phyloP scores from a whole-genome alignment of 257 asterid genomes.

The Solanum boliviense region DNA sequence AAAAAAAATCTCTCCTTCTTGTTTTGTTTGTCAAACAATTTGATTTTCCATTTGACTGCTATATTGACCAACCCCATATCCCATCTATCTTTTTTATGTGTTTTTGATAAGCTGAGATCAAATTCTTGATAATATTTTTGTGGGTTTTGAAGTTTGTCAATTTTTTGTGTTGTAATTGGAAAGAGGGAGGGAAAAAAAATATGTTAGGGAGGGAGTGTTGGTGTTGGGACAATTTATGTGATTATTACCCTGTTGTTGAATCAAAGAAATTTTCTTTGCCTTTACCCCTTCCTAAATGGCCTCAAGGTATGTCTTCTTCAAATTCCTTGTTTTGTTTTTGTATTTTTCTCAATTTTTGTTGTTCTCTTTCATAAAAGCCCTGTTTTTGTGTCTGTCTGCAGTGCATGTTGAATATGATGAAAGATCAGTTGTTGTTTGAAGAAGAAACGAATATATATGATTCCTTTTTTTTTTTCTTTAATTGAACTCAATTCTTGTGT shows the following conservation, averaged over 20 bases:
- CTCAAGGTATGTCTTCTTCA: constrained; percentile 39
- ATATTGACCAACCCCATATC: neutral
- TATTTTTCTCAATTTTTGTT: neutral
- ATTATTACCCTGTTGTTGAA: constrained; percentile 1
- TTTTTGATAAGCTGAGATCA: neutral
- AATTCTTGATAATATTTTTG: neutral
- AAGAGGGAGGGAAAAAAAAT: neutral
- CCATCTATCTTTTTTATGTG: neutral
- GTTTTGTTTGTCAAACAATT: neutral
- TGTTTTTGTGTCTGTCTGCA: neutral
- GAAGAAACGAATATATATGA: neutral
- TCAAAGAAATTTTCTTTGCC: constrained; percentile 52
- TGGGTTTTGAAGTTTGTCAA: neutral
- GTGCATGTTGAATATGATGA: neutral
- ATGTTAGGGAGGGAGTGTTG: constrained; percentile 45
- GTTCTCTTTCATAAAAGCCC: neutral
- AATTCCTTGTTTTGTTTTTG: neutral
- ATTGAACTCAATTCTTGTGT: neutral
- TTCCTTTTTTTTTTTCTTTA: neutral
- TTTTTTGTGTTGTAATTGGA: neutral
- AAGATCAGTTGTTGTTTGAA: neutral
- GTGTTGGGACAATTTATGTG: constrained; percentile 16
- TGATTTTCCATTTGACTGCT: neutral
- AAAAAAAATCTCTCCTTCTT: neutral
- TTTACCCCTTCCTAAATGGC: constrained; percentile 63